Evolutionary conservation across 768 basidiomycete genomes (phyloP), one percentile per base, ranked within the genome.

Genomic region (Leccinum arenicola): DNA sequence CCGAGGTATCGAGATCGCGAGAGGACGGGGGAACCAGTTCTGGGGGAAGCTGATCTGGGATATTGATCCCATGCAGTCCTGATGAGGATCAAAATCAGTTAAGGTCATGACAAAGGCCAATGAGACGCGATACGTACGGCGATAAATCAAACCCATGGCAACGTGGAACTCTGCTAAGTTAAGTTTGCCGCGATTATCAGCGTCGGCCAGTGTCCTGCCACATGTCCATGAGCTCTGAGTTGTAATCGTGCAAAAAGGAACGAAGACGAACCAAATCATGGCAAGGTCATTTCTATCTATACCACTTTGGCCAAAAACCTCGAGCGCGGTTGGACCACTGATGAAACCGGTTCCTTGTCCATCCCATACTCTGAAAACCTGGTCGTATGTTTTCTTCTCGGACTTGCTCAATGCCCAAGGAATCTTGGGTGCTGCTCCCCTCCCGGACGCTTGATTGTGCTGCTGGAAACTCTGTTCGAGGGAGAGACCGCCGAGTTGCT

Each of bases 321-420:
- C 93, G 49, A 90, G 77, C 1, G 95, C 96, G 15, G 84, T 90
- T 63, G 82, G 76, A 27, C 97, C 95, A 51, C 75, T 84, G 68
- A 99, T 92, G 74, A 95, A 98, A 0, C 95, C 94, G 0, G 85
- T 84, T 8, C 80, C 78, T 43, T 84, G 80, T 0, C 85, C 74
- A 70, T 98, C 96, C 97, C 97, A 99, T n/a, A 92, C 89, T 59
- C 96, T 81, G 77, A 99, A 99, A 67, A 98, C 95, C 67, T 89
- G 83, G 70, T 98, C 93, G 67, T 98, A 99, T 63, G 88, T 89
- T 78, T 97, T 96, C 82, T 95, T 95, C 79, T 99, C 97, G 6
- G 84, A 82, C 73, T 91, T 90, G 4, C 85, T 85, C 55, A 98
- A 76, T 0, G 87, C 83, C 97, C 97, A 99, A 0, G 93, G 85